phyloP scores from a whole-genome alignment of 129 eudicot species.

The Saposhnikovia divaricata region DNA sequence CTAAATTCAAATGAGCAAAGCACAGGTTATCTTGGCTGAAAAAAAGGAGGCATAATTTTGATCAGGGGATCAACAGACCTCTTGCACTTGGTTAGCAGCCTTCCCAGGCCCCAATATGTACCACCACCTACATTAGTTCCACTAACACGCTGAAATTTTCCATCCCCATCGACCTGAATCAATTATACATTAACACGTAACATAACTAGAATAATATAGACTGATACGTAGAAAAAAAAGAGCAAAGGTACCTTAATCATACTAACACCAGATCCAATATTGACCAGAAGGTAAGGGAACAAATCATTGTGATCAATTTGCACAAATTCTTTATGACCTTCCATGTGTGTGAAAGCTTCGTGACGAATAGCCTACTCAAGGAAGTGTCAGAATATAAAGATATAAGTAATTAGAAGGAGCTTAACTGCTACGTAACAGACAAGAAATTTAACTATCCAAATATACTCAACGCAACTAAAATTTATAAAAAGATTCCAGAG shows the following conservation, averaged over 20 bases:
- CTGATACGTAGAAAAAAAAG: background rate
- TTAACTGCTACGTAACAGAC: background rate
- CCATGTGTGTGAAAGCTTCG: slow-evolving; percentile 97
- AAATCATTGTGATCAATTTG: slow-evolving; percentile 89
- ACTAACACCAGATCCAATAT: slow-evolving; percentile 97
- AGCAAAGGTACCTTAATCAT: slow-evolving; percentile 66
- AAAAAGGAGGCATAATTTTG: slow-evolving; percentile 6
- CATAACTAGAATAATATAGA: background rate
- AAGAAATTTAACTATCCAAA: background rate
- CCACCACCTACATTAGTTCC: slow-evolving; percentile 99
- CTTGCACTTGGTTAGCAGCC: slow-evolving; percentile 83
- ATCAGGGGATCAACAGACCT: slow-evolving; percentile 40
- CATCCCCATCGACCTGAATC: slow-evolving; percentile 93
- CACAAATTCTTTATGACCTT: slow-evolving; percentile 92
- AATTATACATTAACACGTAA: slow-evolving; percentile 1
- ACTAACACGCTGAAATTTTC: slow-evolving; percentile 82
- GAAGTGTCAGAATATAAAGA: background rate
- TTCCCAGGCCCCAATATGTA: slow-evolving; percentile 97
- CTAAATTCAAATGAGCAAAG: slow-evolving; percentile 25
- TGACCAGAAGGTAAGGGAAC: slow-evolving; percentile 91
- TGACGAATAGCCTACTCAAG: slow-evolving; percentile 85
- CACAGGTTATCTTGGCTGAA: slow-evolving; percentile 6
- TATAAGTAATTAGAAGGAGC: background rate
- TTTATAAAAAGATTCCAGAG: background rate
- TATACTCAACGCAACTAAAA: background rate